phyloP scores from a whole-genome alignment of 768 basidiomycete genomes.

The Lanmaoa rubissima region DNA sequence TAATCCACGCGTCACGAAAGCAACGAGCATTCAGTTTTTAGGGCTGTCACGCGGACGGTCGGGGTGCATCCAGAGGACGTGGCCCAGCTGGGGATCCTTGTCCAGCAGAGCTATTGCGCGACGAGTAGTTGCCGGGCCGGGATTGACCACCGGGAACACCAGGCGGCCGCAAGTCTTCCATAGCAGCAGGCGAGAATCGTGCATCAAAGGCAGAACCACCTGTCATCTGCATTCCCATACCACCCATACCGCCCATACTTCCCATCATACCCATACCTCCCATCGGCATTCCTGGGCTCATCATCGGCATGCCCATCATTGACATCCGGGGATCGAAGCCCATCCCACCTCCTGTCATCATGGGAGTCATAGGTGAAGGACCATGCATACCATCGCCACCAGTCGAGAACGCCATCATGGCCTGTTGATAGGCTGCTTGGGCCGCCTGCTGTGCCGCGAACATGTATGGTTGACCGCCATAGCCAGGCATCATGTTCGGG shows the following conservation, averaged over 20 bases:
- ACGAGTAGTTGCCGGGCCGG: conserved; percentile 34
- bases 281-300: conserved; percentile 43
- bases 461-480: conserved; percentile 71
- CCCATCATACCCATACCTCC: conserved; percentile 42
- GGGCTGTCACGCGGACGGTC: conserved; percentile 26
- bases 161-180: conserved; percentile 33
- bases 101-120: conserved; percentile 51
- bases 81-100: conserved; percentile 51
- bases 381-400: conserved; percentile 55
- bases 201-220: conserved; percentile 61
- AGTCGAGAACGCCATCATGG: conserved; percentile 81
- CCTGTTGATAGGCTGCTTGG: conserved; percentile 83
- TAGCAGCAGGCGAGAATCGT: conserved; percentile 43
- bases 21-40: conserved; percentile 20
- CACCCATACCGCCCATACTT: conserved; percentile 40
- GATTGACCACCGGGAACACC: conserved; percentile 25
- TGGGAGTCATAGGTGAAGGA: conserved; percentile 44
- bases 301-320: conserved; percentile 77
- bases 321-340: conserved; percentile 76
- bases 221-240: conserved; percentile 56
- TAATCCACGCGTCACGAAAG: conserved; percentile 7
- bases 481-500: conserved; percentile 40
- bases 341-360: conserved; percentile 57
- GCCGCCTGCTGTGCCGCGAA: conserved; percentile 83
- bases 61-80: conserved; percentile 29